A percentile compares a stretch with the other conserved stretches of the same genome.
Evolutionary conservation across 306 rosid species (phyloP).

Genomic region (Malus fusca): DNA sequence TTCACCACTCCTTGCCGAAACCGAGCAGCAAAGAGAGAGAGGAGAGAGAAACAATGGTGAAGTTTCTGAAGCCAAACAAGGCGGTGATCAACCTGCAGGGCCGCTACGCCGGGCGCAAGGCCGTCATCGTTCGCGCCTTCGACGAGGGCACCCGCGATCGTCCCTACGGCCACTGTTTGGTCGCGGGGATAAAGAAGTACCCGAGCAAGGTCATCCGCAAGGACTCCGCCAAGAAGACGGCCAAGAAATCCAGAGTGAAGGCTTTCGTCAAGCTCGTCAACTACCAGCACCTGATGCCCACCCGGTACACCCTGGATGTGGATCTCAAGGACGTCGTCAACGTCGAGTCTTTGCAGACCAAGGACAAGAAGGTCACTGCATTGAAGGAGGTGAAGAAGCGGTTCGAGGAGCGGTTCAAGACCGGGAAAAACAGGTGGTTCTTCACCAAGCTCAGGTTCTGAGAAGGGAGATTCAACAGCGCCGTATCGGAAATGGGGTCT

Average conservation of each 20-base stretch:
- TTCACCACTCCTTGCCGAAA: neutral
- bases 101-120: slow-evolving; percentile 48
- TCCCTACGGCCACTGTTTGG: slow-evolving; percentile 40
- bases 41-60: slow-evolving; percentile 24
- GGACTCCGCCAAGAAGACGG: slow-evolving; percentile 46
- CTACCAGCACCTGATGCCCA: slow-evolving; percentile 44
- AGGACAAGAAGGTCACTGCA: slow-evolving; percentile 36
- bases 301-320: slow-evolving; percentile 42
- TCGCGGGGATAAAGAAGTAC: slow-evolving; percentile 42
- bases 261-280: slow-evolving; percentile 44
- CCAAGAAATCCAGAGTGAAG: slow-evolving; percentile 40
- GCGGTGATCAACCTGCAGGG: slow-evolving; percentile 43
- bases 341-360: slow-evolving; percentile 22
- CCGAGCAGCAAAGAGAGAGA: neutral
- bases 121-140: slow-evolving; percentile 36
- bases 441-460: slow-evolving; percentile 49
- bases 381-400: slow-evolving; percentile 41
- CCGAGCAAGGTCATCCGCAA: slow-evolving; percentile 41
- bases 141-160: slow-evolving; percentile 50
- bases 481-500: neutral
- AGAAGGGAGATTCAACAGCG: no score
- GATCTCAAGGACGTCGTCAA: slow-evolving; percentile 41
- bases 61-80: slow-evolving; percentile 39
- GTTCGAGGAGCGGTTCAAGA: slow-evolving; percentile 45
- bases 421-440: slow-evolving; percentile 49